Conservation (phyloP, 2,329 filamentous ascomycete species). For the Ceratocystis destructans region DNA sequence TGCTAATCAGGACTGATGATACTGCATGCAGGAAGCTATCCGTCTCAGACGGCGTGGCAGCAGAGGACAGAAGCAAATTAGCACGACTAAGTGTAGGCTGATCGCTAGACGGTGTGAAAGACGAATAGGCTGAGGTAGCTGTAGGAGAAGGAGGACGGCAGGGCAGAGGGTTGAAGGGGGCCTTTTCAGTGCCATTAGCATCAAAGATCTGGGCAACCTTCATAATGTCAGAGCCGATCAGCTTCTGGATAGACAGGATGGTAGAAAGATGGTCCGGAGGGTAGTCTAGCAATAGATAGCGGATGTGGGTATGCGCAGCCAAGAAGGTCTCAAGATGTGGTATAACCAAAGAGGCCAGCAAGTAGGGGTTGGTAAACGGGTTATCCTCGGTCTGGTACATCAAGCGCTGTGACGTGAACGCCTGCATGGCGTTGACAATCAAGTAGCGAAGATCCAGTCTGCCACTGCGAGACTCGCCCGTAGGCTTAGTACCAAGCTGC, state of each 20-base stretch:
- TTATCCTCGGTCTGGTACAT: conserved; percentile 38
- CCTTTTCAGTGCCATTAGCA: conserved; percentile 25
- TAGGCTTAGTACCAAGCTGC: conserved; percentile 38
- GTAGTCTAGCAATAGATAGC: conserved; percentile 47
- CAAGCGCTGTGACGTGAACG: conserved; percentile 38
- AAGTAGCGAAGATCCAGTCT: conserved; percentile 48
- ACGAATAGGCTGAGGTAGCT: conserved; percentile 24
- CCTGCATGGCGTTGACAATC: conserved; percentile 47
- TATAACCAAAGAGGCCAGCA: conserved; percentile 44
- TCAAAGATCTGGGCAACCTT: conserved; percentile 46
- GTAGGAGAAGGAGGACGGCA: conserved; percentile 22
- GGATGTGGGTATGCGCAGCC: conserved; percentile 37
- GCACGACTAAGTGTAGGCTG: conserved; percentile 34
- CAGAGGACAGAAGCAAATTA: conserved; percentile 43
- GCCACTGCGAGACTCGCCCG: conserved; percentile 38
- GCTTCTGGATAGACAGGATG: conserved; percentile 42
- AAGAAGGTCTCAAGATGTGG: conserved; percentile 49
- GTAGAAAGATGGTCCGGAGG: conserved; percentile 42
- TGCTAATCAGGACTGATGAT: conserved; percentile 35
- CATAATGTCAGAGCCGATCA: conserved; percentile 42
- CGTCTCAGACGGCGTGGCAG: conserved; percentile 41
- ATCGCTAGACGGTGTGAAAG: conserved; percentile 18
- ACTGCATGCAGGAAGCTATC: conserved; percentile 40
- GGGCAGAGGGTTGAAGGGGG: conserved; percentile 16
- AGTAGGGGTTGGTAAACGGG: conserved; percentile 39